Base-by-base conservation (phyloP, 345 rosid genomes). In the Lepidium aucheri region DNA sequence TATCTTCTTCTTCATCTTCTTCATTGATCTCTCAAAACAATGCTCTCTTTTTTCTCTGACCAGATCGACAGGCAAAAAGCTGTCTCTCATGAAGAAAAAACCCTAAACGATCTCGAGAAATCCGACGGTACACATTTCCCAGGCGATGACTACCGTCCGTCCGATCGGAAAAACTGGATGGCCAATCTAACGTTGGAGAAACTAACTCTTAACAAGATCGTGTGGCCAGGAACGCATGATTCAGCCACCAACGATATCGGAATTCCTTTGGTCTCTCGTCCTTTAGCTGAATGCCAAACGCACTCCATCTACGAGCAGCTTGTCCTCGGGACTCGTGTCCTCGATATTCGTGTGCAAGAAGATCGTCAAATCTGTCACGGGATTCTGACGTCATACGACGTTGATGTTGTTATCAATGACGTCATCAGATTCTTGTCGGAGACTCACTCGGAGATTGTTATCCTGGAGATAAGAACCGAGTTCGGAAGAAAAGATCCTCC, bases 201-300 rank as follows among this genome's bases (percentile, higher is more conserved):
- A 34, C 63, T 86, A 32, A 86, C 59, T 6, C 69, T 86, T 3
- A 78, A 82, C 78, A 61, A 83, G 77, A 81, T 92, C 60, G 91
- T 86, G 6, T 92, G 97, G 98, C 98, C 97, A 1, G 98, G 97
- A 32, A 84, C 97, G 3, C 98, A 92, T 43, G 91, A 92, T 65
- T 87, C 96, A 5, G 98, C 98, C 4, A 89, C 97, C 10, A 74
- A 92, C 68, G 84, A 78, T 62, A 89, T 92, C 57, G 98, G 98
- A 7, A 58, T 85, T 13, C 88, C 80, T 1, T 55, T 70, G 22
- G 38, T 91, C 42, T 47, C 86, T 41, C 88, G 96, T 30, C 95
- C 90, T 2, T 79, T 89, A 9, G 95, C 85, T 18, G 96, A 89
- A 58, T 92, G 98, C 67, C 97, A 92, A 35, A 77, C 93, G 9